Conservation (phyloP, 2,329 filamentous ascomycete genomes). For the Acrodontium crateriforme region DNA sequence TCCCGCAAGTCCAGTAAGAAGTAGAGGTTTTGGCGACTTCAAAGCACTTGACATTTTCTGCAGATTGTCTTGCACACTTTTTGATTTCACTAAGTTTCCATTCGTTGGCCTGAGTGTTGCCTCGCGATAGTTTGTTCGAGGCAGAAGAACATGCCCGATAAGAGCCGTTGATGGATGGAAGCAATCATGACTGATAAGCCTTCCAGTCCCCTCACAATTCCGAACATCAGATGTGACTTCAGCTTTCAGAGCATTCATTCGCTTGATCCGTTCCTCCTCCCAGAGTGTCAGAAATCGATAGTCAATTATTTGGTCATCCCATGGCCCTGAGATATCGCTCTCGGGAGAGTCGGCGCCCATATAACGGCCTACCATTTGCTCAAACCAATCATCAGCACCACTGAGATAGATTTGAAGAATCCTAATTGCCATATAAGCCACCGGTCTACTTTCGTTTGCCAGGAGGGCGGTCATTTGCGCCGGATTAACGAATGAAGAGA, state of each 20-base stretch:
- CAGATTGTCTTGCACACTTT: slow-evolving; percentile 61
- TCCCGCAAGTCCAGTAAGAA: slow-evolving; percentile 71
- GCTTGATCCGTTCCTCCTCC: slow-evolving; percentile 44
- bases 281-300: slow-evolving; percentile 58
- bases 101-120: neutral
- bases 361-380: slow-evolving; percentile 54
- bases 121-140: slow-evolving; percentile 30
- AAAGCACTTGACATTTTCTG: slow-evolving; percentile 54
- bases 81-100: slow-evolving; percentile 50
- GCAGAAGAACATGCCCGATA: slow-evolving; percentile 55
- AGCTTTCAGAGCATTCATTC: slow-evolving; percentile 8
- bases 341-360: slow-evolving; percentile 37
- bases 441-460: slow-evolving; percentile 38
- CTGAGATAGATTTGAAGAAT: slow-evolving; percentile 67
- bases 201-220: neutral
- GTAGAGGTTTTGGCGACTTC: slow-evolving; percentile 53
- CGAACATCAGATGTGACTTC: neutral
- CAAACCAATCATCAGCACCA: slow-evolving; percentile 65
- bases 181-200: neutral
- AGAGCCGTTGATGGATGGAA: slow-evolving; percentile 37
- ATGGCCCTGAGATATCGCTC: slow-evolving; percentile 50
- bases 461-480: slow-evolving; percentile 58
- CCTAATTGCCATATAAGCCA: slow-evolving; percentile 71
- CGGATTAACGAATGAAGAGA: slow-evolving; percentile 50
- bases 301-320: slow-evolving; percentile 66